Evolutionary conservation across 768 basidiomycete species (phyloP).

Genomic region (Russula compacta): DNA sequence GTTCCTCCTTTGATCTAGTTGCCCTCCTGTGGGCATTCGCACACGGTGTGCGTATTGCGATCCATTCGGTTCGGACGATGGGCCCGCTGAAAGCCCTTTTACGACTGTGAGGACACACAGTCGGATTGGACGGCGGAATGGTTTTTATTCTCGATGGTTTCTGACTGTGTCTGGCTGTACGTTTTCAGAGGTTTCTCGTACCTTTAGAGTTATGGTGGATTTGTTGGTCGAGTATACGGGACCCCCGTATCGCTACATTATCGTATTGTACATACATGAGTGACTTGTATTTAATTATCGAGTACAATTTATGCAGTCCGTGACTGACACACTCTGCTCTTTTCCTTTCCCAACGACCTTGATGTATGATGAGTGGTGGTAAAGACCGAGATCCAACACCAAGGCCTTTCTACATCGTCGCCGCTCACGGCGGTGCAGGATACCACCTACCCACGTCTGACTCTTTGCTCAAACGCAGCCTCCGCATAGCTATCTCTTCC

Average conservation of each 20-base stretch:
- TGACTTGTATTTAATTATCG: constrained; percentile 1
- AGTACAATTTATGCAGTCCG: background rate
- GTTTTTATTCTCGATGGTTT: background rate
- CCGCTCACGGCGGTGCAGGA: constrained; percentile 76
- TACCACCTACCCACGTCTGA: constrained; percentile 35
- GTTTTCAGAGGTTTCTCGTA: background rate
- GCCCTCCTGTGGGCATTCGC: constrained; percentile 29
- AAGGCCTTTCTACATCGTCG: constrained; percentile 29
- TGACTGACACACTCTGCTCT: background rate
- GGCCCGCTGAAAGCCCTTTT: constrained; percentile 15
- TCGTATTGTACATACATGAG: background rate
- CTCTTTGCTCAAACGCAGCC: constrained; percentile 41
- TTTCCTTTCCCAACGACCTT: background rate
- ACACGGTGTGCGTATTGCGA: constrained; percentile 21
- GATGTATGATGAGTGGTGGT: background rate
- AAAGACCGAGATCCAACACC: background rate
- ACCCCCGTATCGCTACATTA: constrained; percentile 9
- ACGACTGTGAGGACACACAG: constrained; percentile 8
- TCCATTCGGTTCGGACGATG: constrained; percentile 17
- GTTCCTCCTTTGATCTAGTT: constrained; percentile 17
- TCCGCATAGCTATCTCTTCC: constrained; percentile 40
- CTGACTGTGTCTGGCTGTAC: background rate
- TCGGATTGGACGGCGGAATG: background rate
- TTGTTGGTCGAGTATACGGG: background rate
- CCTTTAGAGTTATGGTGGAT: background rate